Conservation (phyloP, 306 rosid species). For the Mucuna pruriens region DNA sequence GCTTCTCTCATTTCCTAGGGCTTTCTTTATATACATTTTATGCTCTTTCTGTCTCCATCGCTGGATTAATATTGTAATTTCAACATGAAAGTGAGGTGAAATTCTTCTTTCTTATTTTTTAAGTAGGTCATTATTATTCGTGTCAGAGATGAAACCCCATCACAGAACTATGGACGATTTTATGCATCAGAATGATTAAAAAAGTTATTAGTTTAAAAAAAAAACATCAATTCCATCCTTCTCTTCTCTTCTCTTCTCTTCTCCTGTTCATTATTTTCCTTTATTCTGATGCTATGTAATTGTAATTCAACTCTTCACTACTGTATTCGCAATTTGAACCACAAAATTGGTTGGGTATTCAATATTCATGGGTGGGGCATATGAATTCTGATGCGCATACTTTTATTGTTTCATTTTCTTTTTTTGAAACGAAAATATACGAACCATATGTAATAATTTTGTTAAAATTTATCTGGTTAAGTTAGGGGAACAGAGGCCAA, state of each 20-base stretch:
- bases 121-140: no score
- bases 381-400: not conserved
- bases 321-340: not conserved
- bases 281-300: not conserved
- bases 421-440: not conserved
- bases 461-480: no score
- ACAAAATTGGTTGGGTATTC: not conserved
- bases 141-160: not conserved
- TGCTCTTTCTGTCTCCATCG: not conserved
- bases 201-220: no score
- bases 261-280: not conserved
- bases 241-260: not conserved
- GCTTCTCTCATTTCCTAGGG: not conserved
- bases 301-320: not conserved
- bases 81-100: not conserved
- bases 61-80: not conserved
- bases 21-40: not conserved
- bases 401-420: not conserved
- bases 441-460: not conserved
- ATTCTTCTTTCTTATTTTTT: not conserved
- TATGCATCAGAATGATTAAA: no score
- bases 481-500: no score
- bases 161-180: no score
- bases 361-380: not conserved
- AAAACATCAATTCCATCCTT: no score